These are phyloP conservation scores for Hypoxylon intermedium DNA, from an alignment of 495 filamentous ascomycete genomes.

Conservation along the genomic window DNA sequence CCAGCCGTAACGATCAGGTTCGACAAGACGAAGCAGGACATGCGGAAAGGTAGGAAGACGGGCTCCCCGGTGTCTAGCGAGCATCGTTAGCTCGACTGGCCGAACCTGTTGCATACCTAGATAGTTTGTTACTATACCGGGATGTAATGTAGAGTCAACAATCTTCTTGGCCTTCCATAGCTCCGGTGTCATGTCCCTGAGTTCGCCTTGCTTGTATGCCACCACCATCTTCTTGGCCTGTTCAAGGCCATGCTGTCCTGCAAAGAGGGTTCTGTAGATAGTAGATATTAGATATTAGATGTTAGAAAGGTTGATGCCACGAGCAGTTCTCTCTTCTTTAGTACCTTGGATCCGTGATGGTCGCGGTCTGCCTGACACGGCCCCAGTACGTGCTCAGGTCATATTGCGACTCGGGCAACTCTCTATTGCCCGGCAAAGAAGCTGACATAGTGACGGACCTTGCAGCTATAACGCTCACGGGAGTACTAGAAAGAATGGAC, in stretches of 20 bases:
- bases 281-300: conserved; percentile 9
- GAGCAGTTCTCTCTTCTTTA: conserved; percentile 46
- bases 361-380: conserved; percentile 85
- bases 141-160: conserved; percentile 93
- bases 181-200: conserved; percentile 82
- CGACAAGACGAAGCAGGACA: conserved; percentile 93
- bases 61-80: conserved; percentile 82
- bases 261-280: conserved; percentile 73
- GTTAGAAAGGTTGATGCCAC: not conserved
- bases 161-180: conserved; percentile 96
- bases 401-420: conserved; percentile 88
- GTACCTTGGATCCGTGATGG: conserved; percentile 95
- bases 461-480: not conserved
- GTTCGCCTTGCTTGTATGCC: conserved; percentile 80
- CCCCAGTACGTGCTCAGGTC: conserved; percentile 94
- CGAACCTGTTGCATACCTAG: conserved; percentile 3
- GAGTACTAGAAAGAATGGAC: conserved; percentile 15
- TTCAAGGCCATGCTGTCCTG: conserved; percentile 77
- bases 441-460: conserved; percentile 71
- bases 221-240: conserved; percentile 79
- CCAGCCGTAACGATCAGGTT: conserved; percentile 97
- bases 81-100: conserved; percentile 26
- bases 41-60: conserved; percentile 93
- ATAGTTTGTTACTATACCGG: conserved; percentile 63
- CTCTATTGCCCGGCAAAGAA: conserved; percentile 84